phyloP scores from a whole-genome alignment of 164 flowering plant species.

The Tetrastigma voinierianum region DNA sequence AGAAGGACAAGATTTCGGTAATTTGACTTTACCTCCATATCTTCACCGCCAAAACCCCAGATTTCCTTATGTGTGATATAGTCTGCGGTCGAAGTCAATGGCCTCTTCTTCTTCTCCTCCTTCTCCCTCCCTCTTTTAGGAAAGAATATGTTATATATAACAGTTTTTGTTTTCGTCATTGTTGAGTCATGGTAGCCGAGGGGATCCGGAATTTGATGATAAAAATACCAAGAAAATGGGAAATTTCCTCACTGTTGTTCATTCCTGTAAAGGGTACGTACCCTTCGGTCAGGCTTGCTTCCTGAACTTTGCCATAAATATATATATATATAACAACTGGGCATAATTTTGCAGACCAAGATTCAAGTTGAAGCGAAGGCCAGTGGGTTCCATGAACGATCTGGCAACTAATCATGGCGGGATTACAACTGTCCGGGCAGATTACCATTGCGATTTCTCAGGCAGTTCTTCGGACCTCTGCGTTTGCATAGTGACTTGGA shows the following conservation, averaged over 20 bases:
- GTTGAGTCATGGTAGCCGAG: neutral
- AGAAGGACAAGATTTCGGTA: slow-evolving; percentile 1
- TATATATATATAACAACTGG: neutral
- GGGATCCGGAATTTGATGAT: neutral
- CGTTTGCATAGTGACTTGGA: slow-evolving; percentile 76
- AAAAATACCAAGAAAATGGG: slow-evolving; percentile 19
- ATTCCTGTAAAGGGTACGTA: slow-evolving; percentile 9
- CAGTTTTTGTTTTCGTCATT: neutral
- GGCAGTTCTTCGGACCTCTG: slow-evolving; percentile 41
- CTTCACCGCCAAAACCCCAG: slow-evolving; percentile 25
- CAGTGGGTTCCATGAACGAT: slow-evolving; percentile 10
- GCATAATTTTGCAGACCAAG: slow-evolving; percentile 26
- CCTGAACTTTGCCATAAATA: neutral
- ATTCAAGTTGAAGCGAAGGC: slow-evolving; percentile 16
- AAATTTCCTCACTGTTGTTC: slow-evolving; percentile 16
- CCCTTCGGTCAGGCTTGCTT: neutral
- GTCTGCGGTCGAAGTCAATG: neutral
- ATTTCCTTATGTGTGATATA: neutral
- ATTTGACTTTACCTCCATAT: slow-evolving; percentile 25
- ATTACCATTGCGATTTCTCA: slow-evolving; percentile 35
- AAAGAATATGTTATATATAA: neutral
- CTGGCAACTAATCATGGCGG: slow-evolving; percentile 38
- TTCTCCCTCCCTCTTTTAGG: neutral
- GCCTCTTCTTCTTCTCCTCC: neutral
- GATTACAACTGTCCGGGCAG: slow-evolving; percentile 40